Conservation (phyloP, 1,284 basidiomycete genomes). For the Lignosus rhinocerotis region DNA sequence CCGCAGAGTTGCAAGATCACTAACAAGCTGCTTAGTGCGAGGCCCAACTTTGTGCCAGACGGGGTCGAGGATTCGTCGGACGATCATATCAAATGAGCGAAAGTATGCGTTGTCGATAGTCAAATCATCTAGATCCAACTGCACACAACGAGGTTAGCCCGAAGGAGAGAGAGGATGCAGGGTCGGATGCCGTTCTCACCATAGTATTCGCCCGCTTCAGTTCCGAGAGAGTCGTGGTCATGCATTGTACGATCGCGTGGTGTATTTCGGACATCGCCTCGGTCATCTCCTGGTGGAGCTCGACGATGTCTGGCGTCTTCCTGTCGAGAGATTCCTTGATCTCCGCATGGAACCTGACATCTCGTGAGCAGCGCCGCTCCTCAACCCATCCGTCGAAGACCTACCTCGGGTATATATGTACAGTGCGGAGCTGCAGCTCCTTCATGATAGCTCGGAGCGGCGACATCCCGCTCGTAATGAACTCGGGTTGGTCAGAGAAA, state of each 20-base stretch:
- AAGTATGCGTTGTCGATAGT: slow-evolving; percentile 95
- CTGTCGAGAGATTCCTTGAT: slow-evolving; percentile 81
- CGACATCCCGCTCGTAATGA: slow-evolving; percentile 47
- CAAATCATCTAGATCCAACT: slow-evolving; percentile 95
- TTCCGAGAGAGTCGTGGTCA: slow-evolving; percentile 89
- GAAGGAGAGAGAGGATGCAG: background rate
- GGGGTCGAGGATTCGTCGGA: slow-evolving; percentile 87
- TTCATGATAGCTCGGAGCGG: slow-evolving; percentile 93
- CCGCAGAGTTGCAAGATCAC: slow-evolving; percentile 85
- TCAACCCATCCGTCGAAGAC: slow-evolving; percentile 17
- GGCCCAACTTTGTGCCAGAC: slow-evolving; percentile 97
- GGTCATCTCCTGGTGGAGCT: slow-evolving; percentile 87
- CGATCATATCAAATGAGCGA: slow-evolving; percentile 88
- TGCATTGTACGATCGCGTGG: slow-evolving; percentile 91
- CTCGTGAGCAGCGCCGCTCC: no score
- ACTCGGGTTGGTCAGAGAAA: slow-evolving; percentile 94
- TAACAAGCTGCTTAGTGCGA: slow-evolving; percentile 89
- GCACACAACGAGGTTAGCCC: slow-evolving; percentile 10
- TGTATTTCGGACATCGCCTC: slow-evolving; percentile 91
- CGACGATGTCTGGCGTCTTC: slow-evolving; percentile 88
- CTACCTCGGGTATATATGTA: slow-evolving; percentile 91
- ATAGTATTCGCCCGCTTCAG: slow-evolving; percentile 86
- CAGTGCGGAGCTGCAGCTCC: slow-evolving; percentile 80
- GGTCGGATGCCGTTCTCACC: slow-evolving; percentile 39
- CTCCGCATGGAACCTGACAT: slow-evolving; percentile 80